Percentiles rank a stretch among this genome's conserved stretches.
These are phyloP conservation scores for Paramecium sonneborni DNA, from an alignment of 73 alveolate species.

Conservation along the genomic window DNA sequence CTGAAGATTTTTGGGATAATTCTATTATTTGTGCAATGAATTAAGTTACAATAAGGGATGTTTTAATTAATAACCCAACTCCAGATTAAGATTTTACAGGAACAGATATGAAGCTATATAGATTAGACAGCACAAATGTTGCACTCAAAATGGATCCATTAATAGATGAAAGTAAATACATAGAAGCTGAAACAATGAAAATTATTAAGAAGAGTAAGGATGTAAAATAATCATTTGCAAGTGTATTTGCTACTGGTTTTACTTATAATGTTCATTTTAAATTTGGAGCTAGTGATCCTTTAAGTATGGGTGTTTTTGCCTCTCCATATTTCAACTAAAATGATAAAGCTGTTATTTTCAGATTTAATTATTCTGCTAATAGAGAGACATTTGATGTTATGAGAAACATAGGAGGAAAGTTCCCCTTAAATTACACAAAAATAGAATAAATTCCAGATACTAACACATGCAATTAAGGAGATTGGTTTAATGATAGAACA, in stretches of 20 bases:
- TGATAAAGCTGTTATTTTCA: constrained; percentile 3
- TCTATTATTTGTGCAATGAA: constrained; percentile 22
- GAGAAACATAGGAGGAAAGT: background rate
- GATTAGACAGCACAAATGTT: constrained; percentile 13
- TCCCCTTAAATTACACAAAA: background rate
- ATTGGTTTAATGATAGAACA: constrained; percentile 16
- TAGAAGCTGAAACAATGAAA: background rate
- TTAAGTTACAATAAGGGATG: constrained; percentile 17
- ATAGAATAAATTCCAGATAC: background rate
- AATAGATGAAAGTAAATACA: background rate
- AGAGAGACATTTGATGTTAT: constrained; percentile 36
- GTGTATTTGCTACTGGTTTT: background rate
- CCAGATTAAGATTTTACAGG: constrained; percentile 44
- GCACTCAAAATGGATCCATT: constrained; percentile 4
- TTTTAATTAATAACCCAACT: background rate
- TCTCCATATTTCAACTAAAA: background rate
- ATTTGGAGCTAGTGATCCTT: background rate
- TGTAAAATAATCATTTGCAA: background rate
- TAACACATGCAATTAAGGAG: background rate
- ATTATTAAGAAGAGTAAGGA: constrained; percentile 34
- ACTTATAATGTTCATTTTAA: background rate
- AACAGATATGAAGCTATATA: constrained; percentile 32
- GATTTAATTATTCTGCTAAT: constrained; percentile 32
- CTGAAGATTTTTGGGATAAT: background rate
- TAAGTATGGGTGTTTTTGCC: background rate